Conservation (phyloP, 1,284 basidiomycete genomes). For the Rhodotorula sp. region DNA sequence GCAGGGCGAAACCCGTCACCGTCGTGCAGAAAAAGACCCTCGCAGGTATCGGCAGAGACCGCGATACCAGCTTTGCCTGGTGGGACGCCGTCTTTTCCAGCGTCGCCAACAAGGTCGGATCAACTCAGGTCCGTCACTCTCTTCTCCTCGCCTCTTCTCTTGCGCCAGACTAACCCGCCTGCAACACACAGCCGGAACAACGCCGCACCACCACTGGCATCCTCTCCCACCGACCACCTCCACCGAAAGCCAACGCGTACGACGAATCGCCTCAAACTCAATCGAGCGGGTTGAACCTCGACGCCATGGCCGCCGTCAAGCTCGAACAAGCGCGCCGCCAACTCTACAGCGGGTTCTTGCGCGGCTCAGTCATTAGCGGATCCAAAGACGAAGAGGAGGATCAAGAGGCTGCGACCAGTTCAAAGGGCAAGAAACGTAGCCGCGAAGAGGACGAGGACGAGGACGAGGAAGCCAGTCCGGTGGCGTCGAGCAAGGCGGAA, state of each 20-base stretch:
- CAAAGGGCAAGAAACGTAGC: conserved; percentile 8
- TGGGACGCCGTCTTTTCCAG: conserved; percentile 69
- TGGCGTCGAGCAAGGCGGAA: conserved; percentile 3
- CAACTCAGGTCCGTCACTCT: conserved; percentile 56
- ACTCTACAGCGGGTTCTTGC: conserved; percentile 77
- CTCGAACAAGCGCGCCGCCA: conserved; percentile 69
- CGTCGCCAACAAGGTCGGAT: conserved; percentile 35
- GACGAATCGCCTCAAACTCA: conserved; percentile 55
- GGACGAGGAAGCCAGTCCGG: neutral
- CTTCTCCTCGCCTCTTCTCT: conserved; percentile 50
- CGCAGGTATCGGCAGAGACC: conserved; percentile 79
- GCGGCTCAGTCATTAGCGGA: conserved; percentile 54
- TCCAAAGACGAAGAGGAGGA: conserved; percentile 8
- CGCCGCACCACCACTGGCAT: conserved; percentile 70
- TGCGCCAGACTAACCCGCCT: conserved; percentile 51
- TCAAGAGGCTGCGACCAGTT: neutral
- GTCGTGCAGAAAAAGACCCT: conserved; percentile 81
- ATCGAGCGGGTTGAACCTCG: conserved; percentile 50
- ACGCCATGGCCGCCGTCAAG: conserved; percentile 66
- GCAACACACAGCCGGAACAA: conserved; percentile 66
- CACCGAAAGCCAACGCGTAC: conserved; percentile 54
- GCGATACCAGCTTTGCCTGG: conserved; percentile 90
- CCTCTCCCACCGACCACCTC: conserved; percentile 67
- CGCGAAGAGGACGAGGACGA: conserved; percentile 1
- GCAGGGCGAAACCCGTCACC: conserved; percentile 63